phyloP scores from a whole-genome alignment of 2,329 filamentous ascomycete genomes.

The Aspergillus flavus region DNA sequence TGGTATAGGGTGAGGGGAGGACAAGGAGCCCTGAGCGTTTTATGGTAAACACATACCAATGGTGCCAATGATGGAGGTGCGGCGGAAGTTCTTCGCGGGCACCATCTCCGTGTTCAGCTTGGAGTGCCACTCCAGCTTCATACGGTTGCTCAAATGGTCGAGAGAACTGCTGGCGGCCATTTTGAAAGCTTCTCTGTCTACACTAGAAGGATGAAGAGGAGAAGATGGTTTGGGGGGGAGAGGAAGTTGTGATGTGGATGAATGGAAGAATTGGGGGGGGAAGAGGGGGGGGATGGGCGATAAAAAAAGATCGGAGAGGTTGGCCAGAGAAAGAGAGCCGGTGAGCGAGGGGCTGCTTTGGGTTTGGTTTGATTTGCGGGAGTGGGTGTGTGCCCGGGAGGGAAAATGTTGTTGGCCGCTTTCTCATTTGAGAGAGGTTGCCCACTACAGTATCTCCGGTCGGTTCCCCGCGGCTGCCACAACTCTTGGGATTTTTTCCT shows the following conservation, averaged over 20 bases:
- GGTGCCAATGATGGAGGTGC: constrained; percentile 98
- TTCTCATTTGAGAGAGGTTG: background rate
- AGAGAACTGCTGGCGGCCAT: constrained; percentile 78
- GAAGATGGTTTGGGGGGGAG: constrained; percentile 8
- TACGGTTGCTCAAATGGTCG: constrained; percentile 81
- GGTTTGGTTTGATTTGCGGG: constrained; percentile 7
- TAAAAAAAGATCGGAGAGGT: constrained; percentile 25
- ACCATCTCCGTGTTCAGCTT: constrained; percentile 86
- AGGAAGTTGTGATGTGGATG: constrained; percentile 7
- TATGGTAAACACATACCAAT: constrained; percentile 65
- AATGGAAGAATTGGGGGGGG: constrained; percentile 7
- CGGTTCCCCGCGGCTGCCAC: constrained; percentile 21
- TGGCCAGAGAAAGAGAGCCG: constrained; percentile 24
- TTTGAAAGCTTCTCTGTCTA: constrained; percentile 26
- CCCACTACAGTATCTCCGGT: constrained; percentile 27
- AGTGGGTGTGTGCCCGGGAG: constrained; percentile 29
- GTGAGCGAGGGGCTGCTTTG: constrained; percentile 13
- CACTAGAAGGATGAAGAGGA: constrained; percentile 8
- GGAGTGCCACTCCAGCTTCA: constrained; percentile 70
- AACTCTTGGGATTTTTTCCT: background rate
- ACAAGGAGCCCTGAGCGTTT: background rate
- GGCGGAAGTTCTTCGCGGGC: constrained; percentile 86
- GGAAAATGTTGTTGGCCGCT: constrained; percentile 42
- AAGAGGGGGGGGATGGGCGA: constrained; percentile 15
- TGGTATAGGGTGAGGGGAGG: background rate